Percentiles rank a stretch among this genome's conserved stretches.
phyloP scores from a whole-genome alignment of 768 basidiomycete species.

The Lentinus brumalis region DNA sequence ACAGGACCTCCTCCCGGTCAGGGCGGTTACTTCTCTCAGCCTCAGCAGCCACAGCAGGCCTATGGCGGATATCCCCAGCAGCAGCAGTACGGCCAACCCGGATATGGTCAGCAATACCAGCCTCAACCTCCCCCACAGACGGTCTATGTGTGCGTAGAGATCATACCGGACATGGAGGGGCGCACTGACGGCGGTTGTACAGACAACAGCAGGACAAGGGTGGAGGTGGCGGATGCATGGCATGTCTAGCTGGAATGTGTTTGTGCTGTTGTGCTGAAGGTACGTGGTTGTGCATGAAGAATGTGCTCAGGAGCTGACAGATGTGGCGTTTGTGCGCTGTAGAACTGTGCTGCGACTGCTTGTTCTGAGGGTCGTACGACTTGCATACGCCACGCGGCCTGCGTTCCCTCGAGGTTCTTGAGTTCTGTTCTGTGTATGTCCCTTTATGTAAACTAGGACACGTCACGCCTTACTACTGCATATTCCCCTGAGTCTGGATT shows the following conservation, averaged over 20 bases:
- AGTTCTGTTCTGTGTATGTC: too few species aligned
- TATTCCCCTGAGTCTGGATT: too few species aligned
- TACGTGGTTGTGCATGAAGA: conserved; percentile 31
- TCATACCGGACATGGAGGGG: background rate
- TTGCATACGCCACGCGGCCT: too few species aligned
- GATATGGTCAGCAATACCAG: conserved; percentile 40
- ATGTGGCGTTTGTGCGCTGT: conserved; percentile 10
- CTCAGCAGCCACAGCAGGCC: conserved; percentile 70
- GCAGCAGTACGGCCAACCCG: conserved; percentile 41
- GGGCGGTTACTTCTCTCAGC: conserved; percentile 73
- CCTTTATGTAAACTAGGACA: too few species aligned
- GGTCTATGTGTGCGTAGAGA: conserved; percentile 69
- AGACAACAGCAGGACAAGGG: conserved; percentile 59
- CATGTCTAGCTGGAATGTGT: conserved; percentile 65
- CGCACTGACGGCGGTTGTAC: background rate
- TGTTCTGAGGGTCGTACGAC: conserved; percentile 44
- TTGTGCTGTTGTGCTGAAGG: conserved; percentile 79
- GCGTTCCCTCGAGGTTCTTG: too few species aligned
- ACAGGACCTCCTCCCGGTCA: conserved; percentile 57
- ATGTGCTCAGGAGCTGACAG: background rate
- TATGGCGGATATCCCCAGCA: conserved; percentile 48
- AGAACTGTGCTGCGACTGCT: conserved; percentile 75
- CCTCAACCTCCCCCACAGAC: conserved; percentile 77
- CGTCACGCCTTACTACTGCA: too few species aligned
- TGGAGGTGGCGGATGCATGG: conserved; percentile 54